Conservation (phyloP, 2,329 filamentous ascomycete species). For the Penicillium sp. region DNA sequence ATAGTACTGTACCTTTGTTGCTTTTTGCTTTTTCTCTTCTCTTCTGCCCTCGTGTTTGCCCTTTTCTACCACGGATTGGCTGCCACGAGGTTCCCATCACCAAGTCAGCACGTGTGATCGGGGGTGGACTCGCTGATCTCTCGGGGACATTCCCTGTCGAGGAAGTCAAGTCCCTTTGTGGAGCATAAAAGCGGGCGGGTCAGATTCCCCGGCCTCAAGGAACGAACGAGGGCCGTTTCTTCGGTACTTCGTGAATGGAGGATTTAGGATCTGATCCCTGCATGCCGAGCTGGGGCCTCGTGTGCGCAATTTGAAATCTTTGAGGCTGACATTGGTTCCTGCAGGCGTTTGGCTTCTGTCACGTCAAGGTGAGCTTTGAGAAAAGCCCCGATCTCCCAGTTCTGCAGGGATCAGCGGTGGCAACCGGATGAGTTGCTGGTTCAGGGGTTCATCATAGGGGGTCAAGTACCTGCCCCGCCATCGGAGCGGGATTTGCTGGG, state of each 20-base stretch:
- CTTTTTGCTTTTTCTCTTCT: constrained; percentile 1
- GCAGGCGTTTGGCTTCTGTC: constrained; percentile 4
- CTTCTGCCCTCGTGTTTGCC: not conserved
- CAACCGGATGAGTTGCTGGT: constrained; percentile 9
- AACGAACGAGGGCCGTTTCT: too few species aligned
- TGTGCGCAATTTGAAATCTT: not conserved
- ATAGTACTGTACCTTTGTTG: not conserved
- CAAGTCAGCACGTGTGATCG: constrained; percentile 1
- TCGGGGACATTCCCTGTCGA: constrained; percentile 12
- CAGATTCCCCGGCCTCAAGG: not conserved
- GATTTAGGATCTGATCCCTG: too few species aligned
- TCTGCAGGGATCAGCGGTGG: constrained; percentile 16
- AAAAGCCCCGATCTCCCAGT: not conserved
- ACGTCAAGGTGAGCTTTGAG: constrained; percentile 1
- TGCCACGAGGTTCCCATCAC: constrained; percentile 4
- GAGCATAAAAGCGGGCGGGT: constrained; percentile 1
- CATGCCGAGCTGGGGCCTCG: too few species aligned
- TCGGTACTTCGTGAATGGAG: too few species aligned
- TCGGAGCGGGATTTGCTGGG: too few species aligned
- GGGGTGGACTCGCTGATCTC: constrained; percentile 11
- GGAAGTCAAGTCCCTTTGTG: constrained; percentile 3
- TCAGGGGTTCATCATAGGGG: constrained; percentile 7
- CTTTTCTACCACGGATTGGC: constrained; percentile 8
- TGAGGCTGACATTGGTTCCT: not conserved
- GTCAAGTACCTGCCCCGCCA: too few species aligned